Conservation (phyloP, 202 grass and related monocot genomes). For the Panicum virgatum region DNA sequence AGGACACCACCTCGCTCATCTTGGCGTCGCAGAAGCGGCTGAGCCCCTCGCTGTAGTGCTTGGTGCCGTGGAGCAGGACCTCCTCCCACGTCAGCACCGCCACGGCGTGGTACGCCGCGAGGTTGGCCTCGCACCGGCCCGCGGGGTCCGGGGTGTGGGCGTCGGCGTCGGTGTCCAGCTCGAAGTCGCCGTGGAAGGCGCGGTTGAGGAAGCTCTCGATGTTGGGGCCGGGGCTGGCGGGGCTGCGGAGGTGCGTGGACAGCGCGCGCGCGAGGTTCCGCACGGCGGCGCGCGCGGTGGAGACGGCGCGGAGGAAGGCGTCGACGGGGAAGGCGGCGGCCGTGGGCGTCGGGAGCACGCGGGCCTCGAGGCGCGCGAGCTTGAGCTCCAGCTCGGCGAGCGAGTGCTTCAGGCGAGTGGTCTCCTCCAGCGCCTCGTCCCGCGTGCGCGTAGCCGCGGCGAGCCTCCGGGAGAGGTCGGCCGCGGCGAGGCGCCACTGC, state of each 20-base stretch:
- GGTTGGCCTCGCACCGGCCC: constrained; percentile 67
- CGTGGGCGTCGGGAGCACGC: constrained; percentile 11
- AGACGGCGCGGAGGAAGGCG: constrained; percentile 61
- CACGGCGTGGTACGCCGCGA: constrained; percentile 59
- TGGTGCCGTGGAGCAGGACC: constrained; percentile 76
- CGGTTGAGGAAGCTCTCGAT: constrained; percentile 88
- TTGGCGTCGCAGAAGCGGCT: constrained; percentile 96
- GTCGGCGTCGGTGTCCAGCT: constrained; percentile 64
- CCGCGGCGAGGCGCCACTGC: constrained; percentile 75
- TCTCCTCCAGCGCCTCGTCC: constrained; percentile 79
- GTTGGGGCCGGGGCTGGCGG: constrained; percentile 46
- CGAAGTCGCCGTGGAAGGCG: constrained; percentile 73
- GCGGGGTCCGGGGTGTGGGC: constrained; percentile 52
- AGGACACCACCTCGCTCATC: constrained; percentile 89
- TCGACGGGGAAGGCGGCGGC: constrained; percentile 40
- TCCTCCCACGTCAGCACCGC: constrained; percentile 76
- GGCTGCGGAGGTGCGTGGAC: constrained; percentile 58
- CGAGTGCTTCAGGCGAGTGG: constrained; percentile 67
- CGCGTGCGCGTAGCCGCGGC: constrained; percentile 68
- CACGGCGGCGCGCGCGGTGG: constrained; percentile 63
- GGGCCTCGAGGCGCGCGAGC: constrained; percentile 61
- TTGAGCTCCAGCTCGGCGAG: constrained; percentile 78
- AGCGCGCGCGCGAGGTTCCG: constrained; percentile 83
- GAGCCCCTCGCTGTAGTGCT: constrained; percentile 82
- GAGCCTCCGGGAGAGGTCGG: constrained; percentile 79